phyloP scores from a whole-genome alignment of 495 filamentous ascomycete genomes.

The Talaromyces borbonicus region DNA sequence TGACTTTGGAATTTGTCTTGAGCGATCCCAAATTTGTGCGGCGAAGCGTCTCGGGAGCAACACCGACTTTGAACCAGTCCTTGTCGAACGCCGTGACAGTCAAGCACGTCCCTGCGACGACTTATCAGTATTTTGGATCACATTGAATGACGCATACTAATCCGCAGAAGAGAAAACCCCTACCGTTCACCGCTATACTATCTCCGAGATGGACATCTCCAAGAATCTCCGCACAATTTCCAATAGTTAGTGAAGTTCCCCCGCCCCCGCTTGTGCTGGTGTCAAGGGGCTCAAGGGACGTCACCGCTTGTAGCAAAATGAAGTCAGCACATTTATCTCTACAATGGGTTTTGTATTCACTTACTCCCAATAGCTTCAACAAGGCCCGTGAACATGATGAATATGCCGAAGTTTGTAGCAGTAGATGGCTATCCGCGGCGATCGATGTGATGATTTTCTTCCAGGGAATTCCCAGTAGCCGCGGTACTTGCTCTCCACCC shows the following conservation, averaged over 20 bases:
- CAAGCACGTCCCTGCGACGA: slow-evolving; percentile 66
- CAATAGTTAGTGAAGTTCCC: slow-evolving; percentile 86
- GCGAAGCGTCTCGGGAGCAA: slow-evolving; percentile 92
- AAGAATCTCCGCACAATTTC: slow-evolving; percentile 62
- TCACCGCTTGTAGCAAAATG: slow-evolving; percentile 51
- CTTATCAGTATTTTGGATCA: slow-evolving; percentile 3
- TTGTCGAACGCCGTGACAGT: slow-evolving; percentile 73
- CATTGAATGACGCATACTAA: too few relatives aligned
- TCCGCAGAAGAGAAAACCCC: too few relatives aligned
- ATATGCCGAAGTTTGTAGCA: too few relatives aligned
- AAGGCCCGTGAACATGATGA: slow-evolving; percentile 90
- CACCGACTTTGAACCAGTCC: slow-evolving; percentile 77
- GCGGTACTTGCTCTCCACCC: not conserved
- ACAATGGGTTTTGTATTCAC: slow-evolving; percentile 12
- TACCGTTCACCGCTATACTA: slow-evolving; percentile 86
- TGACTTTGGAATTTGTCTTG: slow-evolving; percentile 49
- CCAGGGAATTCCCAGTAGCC: too few relatives aligned
- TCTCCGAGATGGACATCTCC: slow-evolving; percentile 78
- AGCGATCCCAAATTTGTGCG: slow-evolving; percentile 85
- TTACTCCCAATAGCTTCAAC: slow-evolving; percentile 91
- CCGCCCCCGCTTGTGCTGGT: slow-evolving; percentile 54
- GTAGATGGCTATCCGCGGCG: too few relatives aligned
- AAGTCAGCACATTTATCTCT: not conserved
- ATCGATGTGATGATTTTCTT: too few relatives aligned
- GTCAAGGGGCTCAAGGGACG: slow-evolving; percentile 69